Percentiles rank a stretch among this genome's conserved stretches.
Evolutionary conservation across 257 asterid genomes (phyloP).

Genomic region (Nicotiana obtusifolia): DNA sequence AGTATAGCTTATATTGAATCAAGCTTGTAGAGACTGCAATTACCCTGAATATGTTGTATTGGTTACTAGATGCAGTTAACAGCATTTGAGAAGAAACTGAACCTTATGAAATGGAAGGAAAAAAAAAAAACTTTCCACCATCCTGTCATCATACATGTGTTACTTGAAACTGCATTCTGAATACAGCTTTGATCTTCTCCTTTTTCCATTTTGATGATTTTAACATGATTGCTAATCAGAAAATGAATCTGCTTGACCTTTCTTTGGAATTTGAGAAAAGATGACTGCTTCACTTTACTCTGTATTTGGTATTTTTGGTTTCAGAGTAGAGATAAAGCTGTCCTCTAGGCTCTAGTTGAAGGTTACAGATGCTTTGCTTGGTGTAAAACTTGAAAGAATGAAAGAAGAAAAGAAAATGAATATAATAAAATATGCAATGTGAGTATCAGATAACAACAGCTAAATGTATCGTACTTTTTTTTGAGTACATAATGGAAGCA

Average conservation of each 20-base stretch:
- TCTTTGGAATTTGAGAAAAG: conserved; percentile 3
- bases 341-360: neutral
- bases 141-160: conserved; percentile 53
- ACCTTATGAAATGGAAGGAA: too few species aligned
- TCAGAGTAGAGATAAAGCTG: conserved; percentile 9
- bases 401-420: neutral
- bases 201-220: conserved; percentile 55
- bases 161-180: conserved; percentile 80
- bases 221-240: conserved; percentile 49
- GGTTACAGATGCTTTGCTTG: conserved; percentile 16
- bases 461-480: neutral
- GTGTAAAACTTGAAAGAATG: conserved; percentile 14
- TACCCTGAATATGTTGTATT: neutral
- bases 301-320: neutral
- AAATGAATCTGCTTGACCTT: neutral
- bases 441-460: neutral
- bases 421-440: neutral
- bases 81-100: neutral
- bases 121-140: neutral
- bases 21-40: neutral
- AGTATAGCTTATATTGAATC: neutral
- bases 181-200: conserved; percentile 74
- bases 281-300: conserved; percentile 2
- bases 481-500: neutral
- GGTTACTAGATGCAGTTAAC: neutral